Evolutionary conservation across 805 yeast species (phyloP), one percentile per base, ranked within the genome.

Genomic region (Suhomyces pyralidae): DNA sequence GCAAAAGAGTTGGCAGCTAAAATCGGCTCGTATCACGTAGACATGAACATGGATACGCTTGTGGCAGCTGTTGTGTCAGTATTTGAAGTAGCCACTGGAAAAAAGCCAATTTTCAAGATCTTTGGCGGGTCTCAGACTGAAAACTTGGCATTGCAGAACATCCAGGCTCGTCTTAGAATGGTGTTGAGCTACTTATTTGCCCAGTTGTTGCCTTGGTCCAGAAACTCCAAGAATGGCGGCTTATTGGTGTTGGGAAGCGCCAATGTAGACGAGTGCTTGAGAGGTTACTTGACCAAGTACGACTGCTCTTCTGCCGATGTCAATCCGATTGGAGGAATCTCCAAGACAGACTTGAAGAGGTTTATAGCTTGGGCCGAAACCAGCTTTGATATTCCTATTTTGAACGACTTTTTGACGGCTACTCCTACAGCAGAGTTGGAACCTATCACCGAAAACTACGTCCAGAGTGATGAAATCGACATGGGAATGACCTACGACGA

Each of bases 401-500:
- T 94, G 58, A 71, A 79, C 44, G 87, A 84, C 7, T 94, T 96
- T 66, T 75, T 94, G 46, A 83, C 81, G 59, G 99, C 99, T 0
- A 87, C 94, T 0, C 99, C 99, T 28, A 93, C 99, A 0, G 99
- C 99, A 0, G 99, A 94, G 67, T 80, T 94, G 49, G 99, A 94
- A 64, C 99, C 99, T 34, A 93, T 90, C 50, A 94, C 99, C 0
- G 85, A 87, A 58, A 79, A 83, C 52, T 93, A 94, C 61, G 96
- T 93, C 14, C 99, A 94, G 69, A 88, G 96, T 30, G 99, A 94
- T 68, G 99, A 94, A 69, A 84, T 82, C 12, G 99, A 94, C 65
- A 94, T 94, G 99, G 99, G 99, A 1, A 88, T 96, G 86, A 88
- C 97, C 0, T 94, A 94, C 63, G 96, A 92, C 58, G 99, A 94